Conservation (phyloP, 2,329 filamentous ascomycete species). For the Xylariaceae sp. region DNA sequence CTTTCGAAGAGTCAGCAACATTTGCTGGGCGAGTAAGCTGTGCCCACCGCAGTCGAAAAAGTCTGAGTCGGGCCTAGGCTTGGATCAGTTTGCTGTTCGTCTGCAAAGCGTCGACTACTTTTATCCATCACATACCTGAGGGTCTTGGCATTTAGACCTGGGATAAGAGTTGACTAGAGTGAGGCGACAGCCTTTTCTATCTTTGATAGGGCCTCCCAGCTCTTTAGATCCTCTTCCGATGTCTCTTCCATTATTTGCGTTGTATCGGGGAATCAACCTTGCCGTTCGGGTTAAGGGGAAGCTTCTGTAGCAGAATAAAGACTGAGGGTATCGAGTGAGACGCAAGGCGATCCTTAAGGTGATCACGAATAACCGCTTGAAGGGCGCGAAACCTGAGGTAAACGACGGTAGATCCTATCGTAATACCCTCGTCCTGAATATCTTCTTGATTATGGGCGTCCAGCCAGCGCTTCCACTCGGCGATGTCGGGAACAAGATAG, state of each 20-base stretch:
- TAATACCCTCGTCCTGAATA: conserved; percentile 57
- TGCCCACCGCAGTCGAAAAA: conserved; percentile 87
- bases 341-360: conserved; percentile 75
- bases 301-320: conserved; percentile 73
- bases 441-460: conserved; percentile 61
- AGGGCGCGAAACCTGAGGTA: conserved; percentile 54
- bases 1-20: conserved; percentile 71
- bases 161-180: conserved; percentile 77
- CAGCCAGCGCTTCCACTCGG: conserved; percentile 75
- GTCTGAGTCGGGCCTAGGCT: conserved; percentile 55
- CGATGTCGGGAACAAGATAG: conserved; percentile 85
- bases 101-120: too few relatives aligned
- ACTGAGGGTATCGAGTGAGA: conserved; percentile 78
- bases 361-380: conserved; percentile 62
- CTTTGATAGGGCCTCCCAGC: conserved; percentile 51
- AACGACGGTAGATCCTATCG: conserved; percentile 52
- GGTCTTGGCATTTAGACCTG: conserved; percentile 70
- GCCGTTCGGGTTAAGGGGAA: conserved; percentile 85
- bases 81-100: too few relatives aligned
- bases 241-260: conserved; percentile 63
- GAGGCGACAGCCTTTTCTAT: conserved; percentile 73
- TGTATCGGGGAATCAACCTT: conserved; percentile 88
- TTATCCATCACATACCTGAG: too few relatives aligned
- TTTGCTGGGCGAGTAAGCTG: conserved; percentile 79
- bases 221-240: conserved; percentile 51